phyloP scores from a whole-genome alignment of 129 eudicot genomes.

The Lonicera japonica region DNA sequence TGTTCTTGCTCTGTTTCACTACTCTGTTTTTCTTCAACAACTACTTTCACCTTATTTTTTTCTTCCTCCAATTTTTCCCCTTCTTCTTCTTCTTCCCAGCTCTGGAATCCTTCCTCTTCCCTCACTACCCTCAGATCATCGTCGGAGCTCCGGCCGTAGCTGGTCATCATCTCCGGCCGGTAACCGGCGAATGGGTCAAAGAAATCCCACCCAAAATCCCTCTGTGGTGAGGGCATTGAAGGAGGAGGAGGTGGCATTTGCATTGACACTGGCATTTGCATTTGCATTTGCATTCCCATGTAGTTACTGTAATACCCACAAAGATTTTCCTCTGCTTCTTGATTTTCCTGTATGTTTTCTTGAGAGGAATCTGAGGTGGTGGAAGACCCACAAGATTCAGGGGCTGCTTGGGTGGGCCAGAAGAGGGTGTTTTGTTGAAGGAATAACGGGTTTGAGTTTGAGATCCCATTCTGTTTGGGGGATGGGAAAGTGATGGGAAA shows the following conservation, averaged over 20 bases:
- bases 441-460: slow-evolving; percentile 93
- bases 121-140: slow-evolving; percentile 86
- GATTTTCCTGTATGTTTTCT: slow-evolving; percentile 36
- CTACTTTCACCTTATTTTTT: slow-evolving; percentile 33
- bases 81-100: slow-evolving; percentile 80
- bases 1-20: slow-evolving; percentile 8
- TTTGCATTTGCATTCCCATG: slow-evolving; percentile 26
- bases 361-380: slow-evolving; percentile 43
- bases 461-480: slow-evolving; percentile 58
- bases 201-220: slow-evolving; percentile 95
- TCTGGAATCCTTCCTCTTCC: slow-evolving; percentile 98
- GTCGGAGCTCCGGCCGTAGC: slow-evolving; percentile 55
- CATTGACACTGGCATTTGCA: too few relatives aligned
- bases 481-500: slow-evolving; percentile 75
- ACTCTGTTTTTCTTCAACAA: slow-evolving; percentile 23
- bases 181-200: slow-evolving; percentile 76
- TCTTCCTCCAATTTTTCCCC: slow-evolving; percentile 40
- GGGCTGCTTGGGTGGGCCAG: slow-evolving; percentile 35
- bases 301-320: slow-evolving; percentile 44
- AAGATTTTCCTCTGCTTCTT: slow-evolving; percentile 17
- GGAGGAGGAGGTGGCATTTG: slow-evolving; percentile 25
- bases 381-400: slow-evolving; percentile 41
- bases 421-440: slow-evolving; percentile 53
- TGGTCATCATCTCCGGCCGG: slow-evolving; percentile 58
- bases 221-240: slow-evolving; percentile 67